Evolutionary conservation across 495 filamentous ascomycete species (phyloP), one percentile per base, ranked within the genome.

Genomic region (Astrocystis sublimbata): DNA sequence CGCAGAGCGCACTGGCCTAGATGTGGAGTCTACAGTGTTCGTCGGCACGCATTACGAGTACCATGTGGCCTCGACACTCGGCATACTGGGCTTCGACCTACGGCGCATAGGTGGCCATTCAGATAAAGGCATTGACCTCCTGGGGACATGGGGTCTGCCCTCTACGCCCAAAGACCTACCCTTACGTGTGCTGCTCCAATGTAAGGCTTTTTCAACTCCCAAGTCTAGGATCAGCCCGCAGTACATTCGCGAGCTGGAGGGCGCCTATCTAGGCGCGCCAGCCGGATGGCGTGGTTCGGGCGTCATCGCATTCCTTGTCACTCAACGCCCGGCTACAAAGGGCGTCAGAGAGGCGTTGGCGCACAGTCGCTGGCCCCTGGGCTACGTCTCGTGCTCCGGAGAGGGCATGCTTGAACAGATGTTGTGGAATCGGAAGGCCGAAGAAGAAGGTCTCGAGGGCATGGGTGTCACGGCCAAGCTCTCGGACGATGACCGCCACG

Each of bases 111-210:
- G 94, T 64, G 89, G 90, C 38, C 78, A 77, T 28, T 84, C 83
- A 15, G 93, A 98, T 75, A 78, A 76, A 51, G 93, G 93, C 33
- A 90, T 96, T 69, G 93, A 98, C 72, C 83, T 97, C 0, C 76
- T 92, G 2, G 93, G 92, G 23, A 85, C 85, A 17, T 98, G 93
- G 93, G 74, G 79, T 12, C 73, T 92, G 6, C 86, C 87, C 9
- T 75, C 78, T 4, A 38, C 69, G 61, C 45, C 66, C 69, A 53
- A 73, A 52, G 13, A 45, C 30, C 10, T 52, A 0, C 80, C 85
- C 0, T 60, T 94, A 4, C 83, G 81, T 52, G 85, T 92, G 1
- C 65, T 96, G 4, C 77, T 92, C 21, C 92, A 96, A 71, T 98
- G 94, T 78, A 98, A 97, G 75, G 67, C 61, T 2, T 57, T 61